Base-by-base conservation (phyloP, 805 yeast genomes). In the Nakazawaea wyomingensis region DNA sequence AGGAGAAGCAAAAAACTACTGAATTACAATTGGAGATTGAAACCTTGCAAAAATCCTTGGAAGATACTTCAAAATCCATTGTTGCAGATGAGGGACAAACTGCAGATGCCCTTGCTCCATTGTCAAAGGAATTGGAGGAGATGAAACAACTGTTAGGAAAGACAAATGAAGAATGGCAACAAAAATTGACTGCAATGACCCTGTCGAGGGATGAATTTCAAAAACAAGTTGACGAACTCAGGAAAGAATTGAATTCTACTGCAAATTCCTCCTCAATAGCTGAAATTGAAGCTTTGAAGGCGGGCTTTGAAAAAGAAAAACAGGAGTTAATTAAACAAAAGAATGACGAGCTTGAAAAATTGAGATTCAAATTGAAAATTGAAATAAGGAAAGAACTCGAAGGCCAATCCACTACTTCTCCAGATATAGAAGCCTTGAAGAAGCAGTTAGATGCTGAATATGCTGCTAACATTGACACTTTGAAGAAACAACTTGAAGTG, bases 341-440 rank as follows among this genome's bases (percentile, higher is more conserved):
- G 11, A 28, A 46, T 47, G 38, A 37, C 4, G 54, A 49, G 18
- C 35, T 49, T 18, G 43, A 37, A 19, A 47, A 48, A n/a, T 39
- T 47, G 24, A 51, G 50, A 24, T 43, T 36, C 46, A 48, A 50
- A 24, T 44, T 62, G 32, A 51, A 50, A 30, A 34, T 43, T 4
- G 58, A 60, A 28, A 55, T 50, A 44, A 54, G 51, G 24, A 46
- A 42, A 33, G 55, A 54, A 21, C 49, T 59, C 13, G 40, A 42
- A 20, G 37, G 33, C 4, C 22, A 31, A n/a, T n/a, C n/a, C n/a
- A n/a, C n/a, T n/a, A n/a, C n/a, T n/a, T n/a, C n/a, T n/a, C n/a
- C n/a, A n/a, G n/a, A n/a, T n/a, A n/a, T n/a, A n/a, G n/a, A n/a
- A n/a, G n/a, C n/a, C n/a, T n/a, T n/a, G n/a, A n/a, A n/a, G n/a